These are phyloP conservation scores for Beta lomatogona DNA, from an alignment of 179 eudicot genomes.

Conservation along the genomic window DNA sequence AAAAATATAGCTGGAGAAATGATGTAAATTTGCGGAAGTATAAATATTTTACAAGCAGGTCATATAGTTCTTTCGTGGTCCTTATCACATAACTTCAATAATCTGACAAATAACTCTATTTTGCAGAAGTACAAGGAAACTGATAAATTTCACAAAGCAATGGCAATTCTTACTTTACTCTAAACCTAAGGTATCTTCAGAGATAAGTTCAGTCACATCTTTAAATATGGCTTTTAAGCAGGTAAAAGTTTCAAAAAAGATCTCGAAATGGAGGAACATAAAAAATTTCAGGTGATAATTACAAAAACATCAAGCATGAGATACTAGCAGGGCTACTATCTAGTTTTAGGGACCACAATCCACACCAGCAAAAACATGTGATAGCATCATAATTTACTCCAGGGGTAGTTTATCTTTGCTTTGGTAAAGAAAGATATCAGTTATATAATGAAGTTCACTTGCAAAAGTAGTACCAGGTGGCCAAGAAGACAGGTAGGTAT, in stretches of 20 bases:
- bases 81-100: neutral
- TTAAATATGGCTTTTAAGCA: neutral
- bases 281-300: neutral
- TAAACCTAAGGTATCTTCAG: neutral
- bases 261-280: neutral
- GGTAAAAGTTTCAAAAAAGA: neutral
- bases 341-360: neutral
- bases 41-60: neutral
- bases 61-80: too few species aligned
- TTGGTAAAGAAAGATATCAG: neutral
- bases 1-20: neutral
- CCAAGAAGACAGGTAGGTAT: conserved; percentile 83
- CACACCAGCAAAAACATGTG: neutral
- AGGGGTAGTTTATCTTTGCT: neutral
- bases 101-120: neutral
- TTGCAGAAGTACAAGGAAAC: neutral
- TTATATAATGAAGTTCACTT: neutral
- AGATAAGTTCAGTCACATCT: neutral
- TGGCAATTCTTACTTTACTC: neutral
- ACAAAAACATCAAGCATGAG: neutral
- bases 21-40: neutral
- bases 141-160: neutral
- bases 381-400: neutral
- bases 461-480: conserved; percentile 64
- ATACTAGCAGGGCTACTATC: neutral